A percentile compares a stretch with the other conserved stretches of the same genome.
Conservation (phyloP, 257 asterid genomes). For the Jaltomata sinuosa region DNA sequence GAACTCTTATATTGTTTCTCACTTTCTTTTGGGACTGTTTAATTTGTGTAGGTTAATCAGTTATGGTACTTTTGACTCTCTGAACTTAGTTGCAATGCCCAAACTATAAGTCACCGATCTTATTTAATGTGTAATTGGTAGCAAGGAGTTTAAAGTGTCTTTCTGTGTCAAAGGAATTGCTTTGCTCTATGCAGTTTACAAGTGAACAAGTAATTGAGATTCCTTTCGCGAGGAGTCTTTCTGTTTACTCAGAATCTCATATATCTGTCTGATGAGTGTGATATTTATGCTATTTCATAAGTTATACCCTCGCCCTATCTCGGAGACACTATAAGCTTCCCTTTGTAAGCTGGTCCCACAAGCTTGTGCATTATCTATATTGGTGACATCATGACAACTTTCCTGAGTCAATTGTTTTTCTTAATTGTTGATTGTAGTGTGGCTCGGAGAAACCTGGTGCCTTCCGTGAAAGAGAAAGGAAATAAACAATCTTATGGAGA, state of each 20-base stretch:
- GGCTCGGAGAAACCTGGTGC: conserved; percentile 36
- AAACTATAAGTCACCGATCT: neutral
- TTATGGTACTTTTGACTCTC: neutral
- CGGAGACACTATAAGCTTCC: neutral
- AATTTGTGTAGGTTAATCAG: neutral
- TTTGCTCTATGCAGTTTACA: neutral
- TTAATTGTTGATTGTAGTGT: conserved; percentile 32
- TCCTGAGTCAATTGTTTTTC: neutral
- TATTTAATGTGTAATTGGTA: neutral
- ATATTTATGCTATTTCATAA: neutral
- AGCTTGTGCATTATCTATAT: neutral
- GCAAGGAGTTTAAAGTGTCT: neutral
- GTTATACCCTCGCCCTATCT: neutral
- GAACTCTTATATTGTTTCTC: neutral
- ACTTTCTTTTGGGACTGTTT: neutral
- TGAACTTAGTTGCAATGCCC: neutral
- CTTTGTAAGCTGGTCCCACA: neutral
- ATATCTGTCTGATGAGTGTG: neutral
- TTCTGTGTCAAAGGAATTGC: neutral
- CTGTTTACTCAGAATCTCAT: neutral
- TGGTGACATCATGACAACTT: neutral
- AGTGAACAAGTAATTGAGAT: neutral
- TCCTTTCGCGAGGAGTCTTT: neutral
- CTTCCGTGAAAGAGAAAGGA: conserved; percentile 23
- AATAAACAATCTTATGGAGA: conserved; percentile 22